Base-by-base conservation (phyloP, 495 filamentous ascomycete genomes). In the Lasiosphaeria miniovina region DNA sequence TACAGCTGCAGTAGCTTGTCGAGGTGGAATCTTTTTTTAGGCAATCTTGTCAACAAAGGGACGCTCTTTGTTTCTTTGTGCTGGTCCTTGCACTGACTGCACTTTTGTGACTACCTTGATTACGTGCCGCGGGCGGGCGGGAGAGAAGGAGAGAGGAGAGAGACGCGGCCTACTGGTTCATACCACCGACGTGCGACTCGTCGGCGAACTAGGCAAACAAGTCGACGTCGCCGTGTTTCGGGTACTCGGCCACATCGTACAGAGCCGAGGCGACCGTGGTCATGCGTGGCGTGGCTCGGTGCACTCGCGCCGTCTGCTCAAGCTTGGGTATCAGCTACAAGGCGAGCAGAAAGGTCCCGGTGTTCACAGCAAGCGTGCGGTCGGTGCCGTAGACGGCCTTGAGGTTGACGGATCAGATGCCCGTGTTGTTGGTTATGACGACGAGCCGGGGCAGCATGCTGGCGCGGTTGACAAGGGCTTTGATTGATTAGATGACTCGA, bases 301-400 rank as follows among this genome's bases (percentile, higher is more conserved):
- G 50, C 58, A 64, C 41, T 43, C 32, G 36, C 36, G 64, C 68
- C 8, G 75, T 72, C 5, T 72, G 63, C 31, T 64, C 63, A 6
- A 80, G 59, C 15, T 70, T 68, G 2, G 75, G 76, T 7, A 83
- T 69, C 17, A 83, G 63, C 5, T 80, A 72, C 0, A 80, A 54
- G 4, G 64, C 76, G 3, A 84, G 69, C 4, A 84, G 68, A 7
- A 80, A 61, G 0, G 74, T 82, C 36, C 68, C 73, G 61, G 83
- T 68, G 15, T 86, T 86, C 40, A 83, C 77, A 0, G 80, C 79
- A 41, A 86, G 72, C 10, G 67, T 73, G 5, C 60, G 59, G 65
- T 83, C 80, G 35, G 75, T 70, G 6, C 71, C 76, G 53, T 80
- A 45, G 2, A 54, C 55, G 24, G 54, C 63, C 0, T 58, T 52